Conservation (phyloP, 768 basidiomycete genomes). For the Rhodotorula diobovata region DNA sequence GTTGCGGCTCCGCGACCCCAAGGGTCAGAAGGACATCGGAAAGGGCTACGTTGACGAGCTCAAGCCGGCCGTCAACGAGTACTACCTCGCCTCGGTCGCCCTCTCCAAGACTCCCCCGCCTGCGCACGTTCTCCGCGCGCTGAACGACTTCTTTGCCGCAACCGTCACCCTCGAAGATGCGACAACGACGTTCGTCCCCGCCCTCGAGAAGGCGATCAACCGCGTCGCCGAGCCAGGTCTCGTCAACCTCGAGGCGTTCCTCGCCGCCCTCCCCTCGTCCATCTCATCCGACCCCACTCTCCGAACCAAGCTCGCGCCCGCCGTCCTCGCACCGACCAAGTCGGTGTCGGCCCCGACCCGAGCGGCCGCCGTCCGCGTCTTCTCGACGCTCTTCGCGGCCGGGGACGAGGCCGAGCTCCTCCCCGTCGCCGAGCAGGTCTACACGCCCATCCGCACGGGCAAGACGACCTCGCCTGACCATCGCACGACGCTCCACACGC, state of each 20-base stretch:
- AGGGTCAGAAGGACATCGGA: constrained; percentile 50
- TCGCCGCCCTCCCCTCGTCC: constrained; percentile 48
- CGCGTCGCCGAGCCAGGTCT: constrained; percentile 77
- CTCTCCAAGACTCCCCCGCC: constrained; percentile 65
- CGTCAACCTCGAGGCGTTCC: constrained; percentile 44
- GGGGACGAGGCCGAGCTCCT: constrained; percentile 43
- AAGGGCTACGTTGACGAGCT: constrained; percentile 51
- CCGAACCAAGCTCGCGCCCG: constrained; percentile 43
- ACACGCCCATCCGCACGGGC: constrained; percentile 69
- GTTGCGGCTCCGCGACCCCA: constrained; percentile 19
- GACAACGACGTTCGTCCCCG: constrained; percentile 58
- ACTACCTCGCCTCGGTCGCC: constrained; percentile 62
- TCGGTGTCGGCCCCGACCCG: constrained; percentile 48
- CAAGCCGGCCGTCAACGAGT: constrained; percentile 54
- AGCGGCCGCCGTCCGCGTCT: constrained; percentile 43
- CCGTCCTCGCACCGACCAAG: constrained; percentile 37
- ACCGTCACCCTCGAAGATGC: constrained; percentile 52
- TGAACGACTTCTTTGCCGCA: constrained; percentile 40
- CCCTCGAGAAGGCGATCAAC: constrained; percentile 71
- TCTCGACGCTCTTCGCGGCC: constrained; percentile 39
- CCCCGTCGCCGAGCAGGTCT: constrained; percentile 58
- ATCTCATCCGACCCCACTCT: constrained; percentile 60
- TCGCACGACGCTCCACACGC: constrained; percentile 70
- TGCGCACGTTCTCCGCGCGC: constrained; percentile 52
- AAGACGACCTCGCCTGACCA: constrained; percentile 88